A percentile compares a stretch with the other conserved stretches of the same genome.
Conservation (phyloP, 352 stramenopile genomes). For the Globisporangium nodosum region DNA sequence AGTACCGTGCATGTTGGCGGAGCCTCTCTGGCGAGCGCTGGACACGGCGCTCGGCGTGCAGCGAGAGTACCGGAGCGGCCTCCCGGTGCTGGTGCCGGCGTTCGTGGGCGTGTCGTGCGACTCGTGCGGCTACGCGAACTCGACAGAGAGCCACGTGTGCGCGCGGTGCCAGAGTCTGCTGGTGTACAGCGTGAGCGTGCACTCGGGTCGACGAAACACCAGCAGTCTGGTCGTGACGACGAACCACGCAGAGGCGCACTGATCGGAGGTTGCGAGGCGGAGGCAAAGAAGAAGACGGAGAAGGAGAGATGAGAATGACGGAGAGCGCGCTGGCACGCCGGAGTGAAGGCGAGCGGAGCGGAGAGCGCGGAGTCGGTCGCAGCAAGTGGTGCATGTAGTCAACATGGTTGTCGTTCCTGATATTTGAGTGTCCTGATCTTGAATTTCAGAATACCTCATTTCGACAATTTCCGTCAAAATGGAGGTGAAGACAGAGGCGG, state of each 20-base stretch:
- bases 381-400: too few relatives aligned
- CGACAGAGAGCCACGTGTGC: constrained; percentile 36
- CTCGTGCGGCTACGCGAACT: constrained; percentile 46
- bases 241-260: constrained; percentile 10
- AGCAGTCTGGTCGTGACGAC: constrained; percentile 34
- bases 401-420: background rate
- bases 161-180: constrained; percentile 52
- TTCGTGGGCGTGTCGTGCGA: constrained; percentile 48
- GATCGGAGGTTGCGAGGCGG: background rate
- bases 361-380: too few relatives aligned
- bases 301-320: background rate
- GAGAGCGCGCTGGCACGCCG: too few relatives aligned
- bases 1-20: constrained; percentile 50
- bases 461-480: background rate
- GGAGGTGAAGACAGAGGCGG: constrained; percentile 13
- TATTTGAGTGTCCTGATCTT: background rate
- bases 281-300: background rate
- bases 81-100: constrained; percentile 43
- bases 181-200: constrained; percentile 67
- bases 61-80: constrained; percentile 59
- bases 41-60: constrained; percentile 53
- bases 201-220: constrained; percentile 57
- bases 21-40: constrained; percentile 60
- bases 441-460: background rate
- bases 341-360: too few relatives aligned